Conservation (phyloP, 2,329 filamentous ascomycete genomes). For the Thelonectria discophora region DNA sequence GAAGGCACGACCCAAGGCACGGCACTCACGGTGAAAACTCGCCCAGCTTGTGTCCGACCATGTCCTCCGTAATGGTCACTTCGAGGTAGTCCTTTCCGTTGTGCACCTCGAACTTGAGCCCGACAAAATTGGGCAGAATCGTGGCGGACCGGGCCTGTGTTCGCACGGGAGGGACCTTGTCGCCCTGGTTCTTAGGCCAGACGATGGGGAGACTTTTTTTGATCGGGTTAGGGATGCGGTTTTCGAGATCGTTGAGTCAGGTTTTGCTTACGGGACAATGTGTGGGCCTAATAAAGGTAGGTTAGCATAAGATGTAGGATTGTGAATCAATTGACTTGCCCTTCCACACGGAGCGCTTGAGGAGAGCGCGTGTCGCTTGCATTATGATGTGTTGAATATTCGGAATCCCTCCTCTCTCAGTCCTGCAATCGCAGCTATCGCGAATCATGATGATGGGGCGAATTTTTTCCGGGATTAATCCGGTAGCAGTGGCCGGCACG, state of each 20-base stretch:
- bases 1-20: constrained; percentile 52
- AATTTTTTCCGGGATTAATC: constrained; percentile 35
- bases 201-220: constrained; percentile 68
- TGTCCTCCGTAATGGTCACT: constrained; percentile 87
- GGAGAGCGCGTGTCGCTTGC: constrained; percentile 73
- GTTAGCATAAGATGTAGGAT: constrained; percentile 32
- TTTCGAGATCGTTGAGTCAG: constrained; percentile 33
- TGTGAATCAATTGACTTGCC: constrained; percentile 57
- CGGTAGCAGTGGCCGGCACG: constrained; percentile 13
- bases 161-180: constrained; percentile 76
- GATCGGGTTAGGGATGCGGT: constrained; percentile 20
- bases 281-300: constrained; percentile 58
- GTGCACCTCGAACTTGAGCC: constrained; percentile 87
- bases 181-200: constrained; percentile 64
- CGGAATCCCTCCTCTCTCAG: constrained; percentile 23
- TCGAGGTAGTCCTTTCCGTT: constrained; percentile 90
- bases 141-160: constrained; percentile 90
- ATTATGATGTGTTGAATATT: constrained; percentile 56
- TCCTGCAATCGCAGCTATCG: constrained; percentile 26
- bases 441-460: constrained; percentile 17
- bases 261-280: constrained; percentile 60
- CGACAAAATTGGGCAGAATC: constrained; percentile 91
- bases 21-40: constrained; percentile 82
- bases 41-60: constrained; percentile 95
- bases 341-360: constrained; percentile 88